phyloP scores from a whole-genome alignment of 495 filamentous ascomycete species.

The Parachaetomium inaequale region DNA sequence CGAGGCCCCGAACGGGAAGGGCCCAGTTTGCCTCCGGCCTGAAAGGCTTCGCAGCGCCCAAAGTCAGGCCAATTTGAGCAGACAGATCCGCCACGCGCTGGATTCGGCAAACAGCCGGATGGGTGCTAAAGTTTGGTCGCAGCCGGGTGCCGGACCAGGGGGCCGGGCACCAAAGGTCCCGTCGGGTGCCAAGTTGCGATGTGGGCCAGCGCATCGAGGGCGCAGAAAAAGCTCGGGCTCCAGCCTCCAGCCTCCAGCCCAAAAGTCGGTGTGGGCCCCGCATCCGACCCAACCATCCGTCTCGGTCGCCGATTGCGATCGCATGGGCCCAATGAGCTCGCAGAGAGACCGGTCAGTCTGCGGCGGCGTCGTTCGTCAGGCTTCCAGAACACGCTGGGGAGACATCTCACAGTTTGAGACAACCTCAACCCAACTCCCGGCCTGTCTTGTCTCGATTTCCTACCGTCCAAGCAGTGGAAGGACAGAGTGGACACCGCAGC shows the following conservation, averaged over 20 bases:
- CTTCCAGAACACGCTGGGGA: neutral
- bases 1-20: neutral
- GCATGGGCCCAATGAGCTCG: neutral
- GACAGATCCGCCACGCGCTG: neutral
- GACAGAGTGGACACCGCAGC: neutral
- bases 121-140: conserved; percentile 8
- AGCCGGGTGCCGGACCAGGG: conserved; percentile 19
- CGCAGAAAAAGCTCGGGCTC: conserved; percentile 20
- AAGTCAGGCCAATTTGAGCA: neutral
- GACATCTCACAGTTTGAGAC: neutral
- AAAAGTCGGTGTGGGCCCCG: conserved; percentile 37
- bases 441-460: neutral
- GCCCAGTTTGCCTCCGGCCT: neutral
- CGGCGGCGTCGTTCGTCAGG: neutral
- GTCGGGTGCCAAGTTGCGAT: conserved; percentile 19
- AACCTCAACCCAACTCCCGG: neutral
- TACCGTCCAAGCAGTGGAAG: neutral
- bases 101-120: conserved; percentile 23
- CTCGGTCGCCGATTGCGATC: neutral
- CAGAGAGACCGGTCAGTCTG: conserved; percentile 1
- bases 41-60: neutral
- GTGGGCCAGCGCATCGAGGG: conserved; percentile 25
- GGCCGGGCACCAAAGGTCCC: conserved; percentile 22
- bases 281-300: conserved; percentile 4
- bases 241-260: conserved; percentile 26